Conservation (phyloP, 176 grass and related monocot species). For the Miscanthus lutarioriparius region DNA sequence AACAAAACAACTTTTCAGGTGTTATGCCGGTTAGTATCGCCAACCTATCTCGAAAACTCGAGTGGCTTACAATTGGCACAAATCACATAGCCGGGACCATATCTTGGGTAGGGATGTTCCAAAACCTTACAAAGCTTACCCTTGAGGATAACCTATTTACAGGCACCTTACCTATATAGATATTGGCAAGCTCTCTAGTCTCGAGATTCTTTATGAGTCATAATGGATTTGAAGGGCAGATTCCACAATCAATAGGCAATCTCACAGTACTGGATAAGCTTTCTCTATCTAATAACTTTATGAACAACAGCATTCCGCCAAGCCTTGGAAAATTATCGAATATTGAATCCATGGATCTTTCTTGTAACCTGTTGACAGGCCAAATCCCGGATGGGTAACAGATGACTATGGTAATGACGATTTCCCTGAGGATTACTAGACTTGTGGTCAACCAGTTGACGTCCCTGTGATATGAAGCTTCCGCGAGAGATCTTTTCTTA, state of each 20-base stretch:
- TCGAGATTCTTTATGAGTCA: background rate
- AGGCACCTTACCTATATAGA: background rate
- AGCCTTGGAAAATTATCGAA: conserved; percentile 25
- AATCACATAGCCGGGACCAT: conserved; percentile 24
- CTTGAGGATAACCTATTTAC: conserved; percentile 15
- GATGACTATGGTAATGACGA: no score
- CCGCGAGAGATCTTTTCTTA: no score
- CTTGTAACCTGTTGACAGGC: conserved; percentile 9
- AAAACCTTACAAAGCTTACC: background rate
- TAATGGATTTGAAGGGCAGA: background rate
- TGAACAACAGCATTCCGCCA: background rate
- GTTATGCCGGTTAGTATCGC: background rate
- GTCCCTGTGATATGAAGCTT: no score
- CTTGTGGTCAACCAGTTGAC: no score
- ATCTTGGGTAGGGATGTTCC: background rate
- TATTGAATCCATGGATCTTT: background rate
- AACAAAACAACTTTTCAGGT: conserved; percentile 10
- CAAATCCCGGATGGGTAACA: no score
- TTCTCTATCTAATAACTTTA: background rate
- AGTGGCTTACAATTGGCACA: background rate
- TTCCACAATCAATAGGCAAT: conserved; percentile 25
- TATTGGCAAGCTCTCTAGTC: background rate
- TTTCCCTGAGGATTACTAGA: no score
- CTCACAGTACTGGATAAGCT: background rate
- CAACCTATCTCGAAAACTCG: background rate